Percentiles rank a stretch among this genome's conserved stretches.
Conservation (phyloP, 495 filamentous ascomycete species). For the Penicillium riverlandense region DNA sequence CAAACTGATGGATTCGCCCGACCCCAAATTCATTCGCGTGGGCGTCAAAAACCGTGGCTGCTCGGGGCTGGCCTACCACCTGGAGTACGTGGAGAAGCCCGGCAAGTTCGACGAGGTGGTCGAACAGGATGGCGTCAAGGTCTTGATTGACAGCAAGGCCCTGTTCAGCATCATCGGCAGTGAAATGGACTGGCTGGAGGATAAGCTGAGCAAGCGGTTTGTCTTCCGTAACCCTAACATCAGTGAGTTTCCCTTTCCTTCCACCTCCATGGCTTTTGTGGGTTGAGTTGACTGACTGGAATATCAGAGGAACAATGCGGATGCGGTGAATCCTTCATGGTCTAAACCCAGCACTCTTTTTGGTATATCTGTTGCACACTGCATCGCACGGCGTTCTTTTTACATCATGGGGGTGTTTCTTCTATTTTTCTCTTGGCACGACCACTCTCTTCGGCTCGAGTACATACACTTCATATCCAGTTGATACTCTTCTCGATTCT, state of each 20-base stretch:
- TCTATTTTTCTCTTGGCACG: conserved; percentile 5
- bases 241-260: conserved; percentile 55
- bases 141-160: conserved; percentile 93
- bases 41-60: conserved; percentile 95
- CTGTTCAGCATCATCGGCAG: conserved; percentile 96
- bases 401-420: conserved; percentile 4
- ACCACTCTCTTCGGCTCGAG: conserved; percentile 12
- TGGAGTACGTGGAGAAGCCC: conserved; percentile 91
- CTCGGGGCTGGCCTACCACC: conserved; percentile 88
- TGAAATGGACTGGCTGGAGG: conserved; percentile 99
- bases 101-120: conserved; percentile 85
- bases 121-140: conserved; percentile 92
- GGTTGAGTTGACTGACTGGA: conserved; percentile 23
- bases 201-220: conserved; percentile 83
- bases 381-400: conserved; percentile 40
- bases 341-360: conserved; percentile 30
- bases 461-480: conserved; percentile 34
- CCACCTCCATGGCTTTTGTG: background rate
- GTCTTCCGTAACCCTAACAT: conserved; percentile 97
- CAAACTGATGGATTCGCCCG: conserved; percentile 66
- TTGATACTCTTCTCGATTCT: conserved; percentile 10
- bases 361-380: conserved; percentile 6
- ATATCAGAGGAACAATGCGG: conserved; percentile 87
- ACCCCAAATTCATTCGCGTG: conserved; percentile 86
- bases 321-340: conserved; percentile 96